Base-by-base conservation (phyloP, 352 stramenopile species). In the Pythium scleroteichum region DNA sequence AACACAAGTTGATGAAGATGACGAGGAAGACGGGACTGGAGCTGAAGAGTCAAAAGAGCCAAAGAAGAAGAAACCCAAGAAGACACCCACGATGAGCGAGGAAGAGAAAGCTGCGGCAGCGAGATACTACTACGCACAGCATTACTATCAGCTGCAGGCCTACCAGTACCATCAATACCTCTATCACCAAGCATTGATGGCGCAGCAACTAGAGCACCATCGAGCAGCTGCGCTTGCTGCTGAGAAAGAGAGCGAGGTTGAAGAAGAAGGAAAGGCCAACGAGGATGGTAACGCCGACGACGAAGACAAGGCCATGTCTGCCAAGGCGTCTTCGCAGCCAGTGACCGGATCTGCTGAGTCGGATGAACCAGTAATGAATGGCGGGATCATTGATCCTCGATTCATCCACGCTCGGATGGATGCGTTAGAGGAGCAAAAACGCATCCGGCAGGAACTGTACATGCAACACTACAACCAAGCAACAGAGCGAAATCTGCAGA, bases 101-200 rank as follows among this genome's bases (percentile, higher is more conserved):
- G 51, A 59, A 38, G 53, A 62, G 29, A 52, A 62, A 48, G 61
- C 61, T 7, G 61, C 53, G 3, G 53, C 45, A 4, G 61, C 61
- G 3, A 47, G 50, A 23, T 70, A 62, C 38, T 70, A 70, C 33
- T 62, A 62, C 44, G 27, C 40, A 33, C 63, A 70, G 47, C 59
- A 61, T 47, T 78, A 85, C 38, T 66, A 87, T 23, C 79, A 87
- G 22, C 75, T 73, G 45, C 59, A 75, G 29, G 70, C 67, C 16
- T 69, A 73, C 16, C 78, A 82, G 39, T 67, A 79, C 16, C 78
- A 85, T 40, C 78, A 85, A 54, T 87, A 86, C 44, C 85, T 85
- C 50, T 85, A 87, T 44, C 77, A 87, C 39, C 79, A 89, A 55
- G 64, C 83, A 38, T 62, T 88, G 66, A 53, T 91, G 41, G 69